Percentiles rank a stretch among this genome's conserved stretches.
These are phyloP conservation scores for Corchorus capsularis DNA, from an alignment of 345 rosid species.

Conservation along the genomic window DNA sequence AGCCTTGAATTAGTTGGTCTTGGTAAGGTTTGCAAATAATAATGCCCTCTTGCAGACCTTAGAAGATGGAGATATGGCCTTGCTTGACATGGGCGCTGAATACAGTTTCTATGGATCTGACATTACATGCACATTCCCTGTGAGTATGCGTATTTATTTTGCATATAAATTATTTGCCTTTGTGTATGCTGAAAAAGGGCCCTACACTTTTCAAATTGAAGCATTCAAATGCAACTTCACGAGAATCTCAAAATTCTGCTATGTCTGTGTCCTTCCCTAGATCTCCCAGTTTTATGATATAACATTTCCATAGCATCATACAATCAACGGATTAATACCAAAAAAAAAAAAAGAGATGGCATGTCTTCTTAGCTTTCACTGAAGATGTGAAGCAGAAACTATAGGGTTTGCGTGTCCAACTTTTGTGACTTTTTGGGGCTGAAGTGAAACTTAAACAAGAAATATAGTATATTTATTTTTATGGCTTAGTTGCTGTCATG, in stretches of 20 bases:
- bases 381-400: background rate
- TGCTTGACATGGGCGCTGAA: constrained; percentile 98
- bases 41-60: constrained; percentile 54
- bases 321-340: background rate
- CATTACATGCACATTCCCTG: constrained; percentile 95
- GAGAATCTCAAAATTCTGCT: background rate
- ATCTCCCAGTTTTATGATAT: background rate
- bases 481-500: background rate
- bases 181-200: background rate
- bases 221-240: background rate
- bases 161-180: background rate
- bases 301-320: background rate
- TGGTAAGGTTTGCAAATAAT: constrained; percentile 6
- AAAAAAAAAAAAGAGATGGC: background rate
- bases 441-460: no score
- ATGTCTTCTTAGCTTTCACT: background rate
- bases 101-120: constrained; percentile 92
- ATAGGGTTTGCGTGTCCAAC: no score
- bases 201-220: background rate
- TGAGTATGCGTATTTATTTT: constrained; percentile 36
- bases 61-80: constrained; percentile 86
- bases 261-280: background rate
- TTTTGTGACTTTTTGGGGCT: no score
- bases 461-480: background rate
- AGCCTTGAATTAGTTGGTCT: background rate